phyloP scores from a whole-genome alignment of 2,329 filamentous ascomycete genomes.

The Botrytis sinoallii region DNA sequence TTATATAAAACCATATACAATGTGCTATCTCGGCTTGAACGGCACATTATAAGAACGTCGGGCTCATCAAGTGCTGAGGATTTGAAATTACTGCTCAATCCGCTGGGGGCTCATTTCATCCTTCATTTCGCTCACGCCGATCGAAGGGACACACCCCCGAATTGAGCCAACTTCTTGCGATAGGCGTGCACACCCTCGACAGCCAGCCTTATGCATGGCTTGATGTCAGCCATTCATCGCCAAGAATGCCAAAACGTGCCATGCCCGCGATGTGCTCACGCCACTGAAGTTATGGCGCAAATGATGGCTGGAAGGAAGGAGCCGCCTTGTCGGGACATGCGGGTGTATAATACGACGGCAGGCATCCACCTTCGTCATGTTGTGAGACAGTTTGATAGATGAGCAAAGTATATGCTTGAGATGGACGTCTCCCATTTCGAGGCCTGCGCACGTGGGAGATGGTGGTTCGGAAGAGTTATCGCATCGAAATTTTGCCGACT shows the following conservation, averaged over 20 bases:
- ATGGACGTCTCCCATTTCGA: background rate
- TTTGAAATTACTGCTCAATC: background rate
- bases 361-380: background rate
- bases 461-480: background rate
- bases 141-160: background rate
- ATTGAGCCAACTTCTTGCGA: background rate
- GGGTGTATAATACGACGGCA: background rate
- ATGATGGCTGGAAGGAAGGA: background rate
- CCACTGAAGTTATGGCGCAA: background rate
- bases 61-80: background rate
- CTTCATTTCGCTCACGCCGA: background rate
- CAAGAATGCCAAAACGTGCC: constrained; percentile 21
- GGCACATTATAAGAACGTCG: background rate
- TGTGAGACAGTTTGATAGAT: background rate
- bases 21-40: background rate
- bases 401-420: background rate
- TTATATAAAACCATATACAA: background rate
- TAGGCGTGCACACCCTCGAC: background rate
- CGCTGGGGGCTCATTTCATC: background rate
- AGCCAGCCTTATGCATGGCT: background rate
- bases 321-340: background rate
- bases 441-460: background rate
- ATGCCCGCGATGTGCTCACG: background rate
- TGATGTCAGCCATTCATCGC: constrained; percentile 18
- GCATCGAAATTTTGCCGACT: background rate